A percentile compares a stretch with the other conserved stretches of the same genome.
phyloP scores from a whole-genome alignment of 345 rosid species.

The Aquilaria yunnanensis region DNA sequence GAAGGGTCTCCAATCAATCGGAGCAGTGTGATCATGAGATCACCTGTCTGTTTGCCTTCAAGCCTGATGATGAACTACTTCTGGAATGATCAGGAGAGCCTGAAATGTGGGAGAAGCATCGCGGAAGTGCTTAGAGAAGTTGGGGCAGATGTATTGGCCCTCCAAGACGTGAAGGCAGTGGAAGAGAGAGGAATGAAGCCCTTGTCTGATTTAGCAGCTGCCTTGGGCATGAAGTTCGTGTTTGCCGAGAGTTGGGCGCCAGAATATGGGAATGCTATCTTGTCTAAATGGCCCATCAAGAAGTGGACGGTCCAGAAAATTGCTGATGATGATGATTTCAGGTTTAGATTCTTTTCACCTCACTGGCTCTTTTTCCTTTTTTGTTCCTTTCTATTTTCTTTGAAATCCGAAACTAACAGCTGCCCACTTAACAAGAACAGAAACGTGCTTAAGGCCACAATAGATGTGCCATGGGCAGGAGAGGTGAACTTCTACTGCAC shows the following conservation, averaged over 20 bases:
- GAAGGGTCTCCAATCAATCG: conserved; percentile 37
- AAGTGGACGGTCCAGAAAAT: conserved; percentile 75
- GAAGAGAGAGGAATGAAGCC: conserved; percentile 89
- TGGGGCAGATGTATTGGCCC: conserved; percentile 68
- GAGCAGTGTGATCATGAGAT: conserved; percentile 61
- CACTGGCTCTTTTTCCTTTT: too few species aligned
- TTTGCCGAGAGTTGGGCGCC: conserved; percentile 99
- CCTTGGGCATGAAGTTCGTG: conserved; percentile 73
- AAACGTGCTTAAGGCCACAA: conserved; percentile 82
- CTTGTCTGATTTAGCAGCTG: conserved; percentile 72
- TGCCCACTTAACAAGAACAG: conserved; percentile 20
- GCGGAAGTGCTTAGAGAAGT: conserved; percentile 78
- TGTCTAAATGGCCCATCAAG: conserved; percentile 84
- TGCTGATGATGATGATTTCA: conserved; percentile 79
- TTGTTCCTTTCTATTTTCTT: neutral
- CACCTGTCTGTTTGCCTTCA: conserved; percentile 78
- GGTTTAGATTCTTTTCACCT: conserved; percentile 24
- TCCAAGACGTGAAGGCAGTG: conserved; percentile 90
- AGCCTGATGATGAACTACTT: conserved; percentile 25
- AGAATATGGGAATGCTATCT: conserved; percentile 77
- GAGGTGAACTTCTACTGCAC: conserved; percentile 81
- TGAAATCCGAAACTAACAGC: neutral
- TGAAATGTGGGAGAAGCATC: conserved; percentile 53
- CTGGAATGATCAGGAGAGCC: conserved; percentile 36
- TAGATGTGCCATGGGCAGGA: conserved; percentile 84